Conservation (phyloP, 2,329 filamentous ascomycete genomes). For the Pseudogymnoascus sp. region DNA sequence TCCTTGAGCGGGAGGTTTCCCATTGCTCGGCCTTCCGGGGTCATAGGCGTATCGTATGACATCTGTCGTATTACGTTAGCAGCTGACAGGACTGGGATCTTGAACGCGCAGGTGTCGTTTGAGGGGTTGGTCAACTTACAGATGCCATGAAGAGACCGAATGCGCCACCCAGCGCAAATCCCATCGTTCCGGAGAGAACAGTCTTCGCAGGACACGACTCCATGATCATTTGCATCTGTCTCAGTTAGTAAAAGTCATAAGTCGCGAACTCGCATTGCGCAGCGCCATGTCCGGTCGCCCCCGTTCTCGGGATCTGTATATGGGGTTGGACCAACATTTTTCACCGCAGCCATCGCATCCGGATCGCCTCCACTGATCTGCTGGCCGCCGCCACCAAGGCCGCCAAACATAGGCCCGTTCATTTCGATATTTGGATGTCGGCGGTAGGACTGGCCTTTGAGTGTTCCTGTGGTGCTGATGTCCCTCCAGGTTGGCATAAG, state of each 20-base stretch:
- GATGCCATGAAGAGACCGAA: conserved; percentile 98
- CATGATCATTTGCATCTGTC: conserved; percentile 46
- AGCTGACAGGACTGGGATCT: neutral
- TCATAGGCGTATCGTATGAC: conserved; percentile 90
- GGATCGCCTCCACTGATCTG: conserved; percentile 19
- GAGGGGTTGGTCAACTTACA: conserved; percentile 45
- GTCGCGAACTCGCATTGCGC: neutral
- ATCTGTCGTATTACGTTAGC: conserved; percentile 50
- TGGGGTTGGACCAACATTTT: conserved; percentile 22
- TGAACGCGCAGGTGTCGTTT: conserved; percentile 1
- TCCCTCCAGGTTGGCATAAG: neutral
- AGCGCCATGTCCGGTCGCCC: neutral
- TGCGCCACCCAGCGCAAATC: conserved; percentile 84
- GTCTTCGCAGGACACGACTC: conserved; percentile 89
- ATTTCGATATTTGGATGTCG: conserved; percentile 14
- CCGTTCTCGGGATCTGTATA: neutral
- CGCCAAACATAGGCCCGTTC: conserved; percentile 22
- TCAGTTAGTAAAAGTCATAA: conserved; percentile 9
- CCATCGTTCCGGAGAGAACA: conserved; percentile 82
- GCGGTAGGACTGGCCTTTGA: neutral
- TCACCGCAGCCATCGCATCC: conserved; percentile 26
- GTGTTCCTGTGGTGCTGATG: neutral
- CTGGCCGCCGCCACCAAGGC: conserved; percentile 13
- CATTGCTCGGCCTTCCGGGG: conserved; percentile 36
- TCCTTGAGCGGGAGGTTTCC: conserved; percentile 69